A percentile compares a stretch with the other conserved stretches of the same genome.
Conservation (phyloP, 805 yeast genomes). For the Teunomyces lycoperdinae region DNA sequence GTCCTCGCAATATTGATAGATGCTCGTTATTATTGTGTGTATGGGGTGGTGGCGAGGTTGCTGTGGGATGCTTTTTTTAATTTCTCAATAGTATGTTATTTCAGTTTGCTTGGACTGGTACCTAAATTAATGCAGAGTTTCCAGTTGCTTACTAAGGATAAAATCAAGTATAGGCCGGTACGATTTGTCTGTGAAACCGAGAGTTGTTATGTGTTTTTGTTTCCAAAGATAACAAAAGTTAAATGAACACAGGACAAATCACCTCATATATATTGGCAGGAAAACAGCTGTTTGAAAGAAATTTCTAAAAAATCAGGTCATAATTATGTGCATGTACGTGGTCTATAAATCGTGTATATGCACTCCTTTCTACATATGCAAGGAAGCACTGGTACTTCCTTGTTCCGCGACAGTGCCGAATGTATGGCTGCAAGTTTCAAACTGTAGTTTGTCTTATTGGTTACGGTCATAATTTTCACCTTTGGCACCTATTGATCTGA, state of each 20-base stretch:
- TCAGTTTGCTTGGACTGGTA: background rate
- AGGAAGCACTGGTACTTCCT: background rate
- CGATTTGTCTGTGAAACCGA: background rate
- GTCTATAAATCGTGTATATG: background rate
- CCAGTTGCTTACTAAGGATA: background rate
- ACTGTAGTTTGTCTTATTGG: background rate
- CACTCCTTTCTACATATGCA: background rate
- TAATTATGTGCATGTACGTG: slow-evolving; percentile 1
- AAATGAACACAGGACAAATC: background rate
- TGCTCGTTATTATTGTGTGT: background rate
- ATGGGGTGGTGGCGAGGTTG: background rate
- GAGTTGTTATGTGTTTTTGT: background rate
- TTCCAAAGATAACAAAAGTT: background rate
- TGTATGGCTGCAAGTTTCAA: background rate
- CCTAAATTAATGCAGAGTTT: background rate
- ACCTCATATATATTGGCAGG: slow-evolving; percentile 3
- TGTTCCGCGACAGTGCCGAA: background rate
- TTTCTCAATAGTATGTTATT: background rate
- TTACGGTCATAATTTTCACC: background rate
- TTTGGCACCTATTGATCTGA: too few species aligned
- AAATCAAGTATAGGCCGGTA: background rate
- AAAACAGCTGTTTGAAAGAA: slow-evolving; percentile 2
- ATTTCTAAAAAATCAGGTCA: slow-evolving; percentile 9
- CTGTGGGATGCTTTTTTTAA: background rate
- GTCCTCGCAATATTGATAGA: background rate